phyloP scores from a whole-genome alignment of 1,139 yeast species.

The Yamadazyma dushanensis region DNA sequence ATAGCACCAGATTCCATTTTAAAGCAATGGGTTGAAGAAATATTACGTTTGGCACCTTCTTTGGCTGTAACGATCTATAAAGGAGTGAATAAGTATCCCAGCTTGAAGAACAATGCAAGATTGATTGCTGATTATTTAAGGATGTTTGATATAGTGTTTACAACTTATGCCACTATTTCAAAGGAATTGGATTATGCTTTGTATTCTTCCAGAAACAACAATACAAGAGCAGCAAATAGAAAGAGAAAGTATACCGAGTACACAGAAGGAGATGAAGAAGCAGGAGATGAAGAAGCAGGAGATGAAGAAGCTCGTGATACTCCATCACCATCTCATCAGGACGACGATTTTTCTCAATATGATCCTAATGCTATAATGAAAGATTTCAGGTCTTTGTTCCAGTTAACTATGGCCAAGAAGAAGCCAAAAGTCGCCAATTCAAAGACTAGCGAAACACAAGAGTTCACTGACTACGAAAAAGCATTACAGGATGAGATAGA shows the following conservation, averaged over 20 bases:
- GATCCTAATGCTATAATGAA: constrained; percentile 19
- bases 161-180: constrained; percentile 71
- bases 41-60: constrained; percentile 56
- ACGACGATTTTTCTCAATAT: constrained; percentile 1
- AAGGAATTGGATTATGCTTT: constrained; percentile 80
- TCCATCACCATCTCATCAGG: neutral
- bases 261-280: constrained; percentile 14
- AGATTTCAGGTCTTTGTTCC: constrained; percentile 31
- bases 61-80: constrained; percentile 60
- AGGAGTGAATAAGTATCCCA: constrained; percentile 57
- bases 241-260: constrained; percentile 16
- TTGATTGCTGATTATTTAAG: constrained; percentile 48
- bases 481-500: constrained; percentile 39
- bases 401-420: constrained; percentile 24
- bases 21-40: constrained; percentile 82
- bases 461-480: constrained; percentile 35
- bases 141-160: constrained; percentile 74
- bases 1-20: constrained; percentile 84
- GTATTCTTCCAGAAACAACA: constrained; percentile 61
- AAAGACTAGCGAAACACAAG: constrained; percentile 22
- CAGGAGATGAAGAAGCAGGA: constrained; percentile 5
- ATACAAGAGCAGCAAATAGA: constrained; percentile 40
- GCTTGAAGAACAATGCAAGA: constrained; percentile 40
- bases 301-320: neutral
- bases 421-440: constrained; percentile 33